Base-by-base conservation (phyloP, 306 rosid species). In the Cicer yamashitae region DNA sequence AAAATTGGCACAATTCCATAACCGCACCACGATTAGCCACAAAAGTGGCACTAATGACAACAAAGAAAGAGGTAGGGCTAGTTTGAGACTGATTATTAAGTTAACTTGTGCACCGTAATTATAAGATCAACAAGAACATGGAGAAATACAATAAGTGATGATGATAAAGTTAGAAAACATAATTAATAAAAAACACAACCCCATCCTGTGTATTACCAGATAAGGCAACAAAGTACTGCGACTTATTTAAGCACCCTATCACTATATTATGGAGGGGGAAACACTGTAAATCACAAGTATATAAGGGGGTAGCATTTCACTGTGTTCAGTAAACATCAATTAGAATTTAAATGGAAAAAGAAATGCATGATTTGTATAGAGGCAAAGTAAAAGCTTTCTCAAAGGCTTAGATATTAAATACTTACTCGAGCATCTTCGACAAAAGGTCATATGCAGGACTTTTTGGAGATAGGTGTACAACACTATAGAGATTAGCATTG, bases 371-470 rank as follows among this genome's bases (percentile, higher is more conserved):
- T 62, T 14, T 5, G 47, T 76, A 37, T 14, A 52, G 67, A 60
- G 41, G 70, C 66, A 15, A 45, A 25, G 43, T 9, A 62, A 73
- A 66, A 74, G 15, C 13, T 7, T 38, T 66, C 38, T 14, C 18
- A 67, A 37, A 69, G 70, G 65, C 54, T 62, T 39, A 48, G 78
- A 81, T 30, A 76, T 79, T 81, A 48, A 85, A 48, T 86, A 88
- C 97, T 82, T 90, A 94, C 98, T 94, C 98, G 0, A 94, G 97
- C 98, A 94, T 94, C 92, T 81, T 94, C 70, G 98, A 90, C 73
- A 94, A 81, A 63, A 94, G 98, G 82, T 91, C 98, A 71, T 77
- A 94, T 56, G 97, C 94, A 78, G 90, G 91, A 86, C 90, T 86
- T 84, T 94, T 94, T 37, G 87, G 86, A 81, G 88, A 20, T 73